Conservation (phyloP, 2,329 filamentous ascomycete species). For the Ophiostoma sp. region DNA sequence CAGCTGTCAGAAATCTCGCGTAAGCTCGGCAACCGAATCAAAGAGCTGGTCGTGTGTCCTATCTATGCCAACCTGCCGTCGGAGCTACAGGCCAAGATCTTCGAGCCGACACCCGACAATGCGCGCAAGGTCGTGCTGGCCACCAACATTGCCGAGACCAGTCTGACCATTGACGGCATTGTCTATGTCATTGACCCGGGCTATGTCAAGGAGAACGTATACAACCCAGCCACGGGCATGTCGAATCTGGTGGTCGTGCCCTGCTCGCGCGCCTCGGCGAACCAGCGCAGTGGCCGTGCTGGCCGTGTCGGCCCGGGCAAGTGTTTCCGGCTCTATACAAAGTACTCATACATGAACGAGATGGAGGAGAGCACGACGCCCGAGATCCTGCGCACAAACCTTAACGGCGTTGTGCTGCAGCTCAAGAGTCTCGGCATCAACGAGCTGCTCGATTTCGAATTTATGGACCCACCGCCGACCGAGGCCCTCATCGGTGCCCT, state of each 20-base stretch:
- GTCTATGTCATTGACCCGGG: slow-evolving; percentile 94
- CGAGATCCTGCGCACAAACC: slow-evolving; percentile 85
- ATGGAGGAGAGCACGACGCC: slow-evolving; percentile 88
- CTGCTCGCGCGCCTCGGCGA: slow-evolving; percentile 84
- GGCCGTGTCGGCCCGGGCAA: slow-evolving; percentile 89
- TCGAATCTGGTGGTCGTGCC: slow-evolving; percentile 86
- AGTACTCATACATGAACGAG: slow-evolving; percentile 90
- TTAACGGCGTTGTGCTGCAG: slow-evolving; percentile 76
- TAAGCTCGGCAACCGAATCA: slow-evolving; percentile 78
- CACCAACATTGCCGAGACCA: slow-evolving; percentile 96
- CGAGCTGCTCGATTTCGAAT: slow-evolving; percentile 88
- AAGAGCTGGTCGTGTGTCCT: slow-evolving; percentile 83
- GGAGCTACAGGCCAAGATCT: slow-evolving; percentile 87
- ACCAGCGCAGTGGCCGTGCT: slow-evolving; percentile 87
- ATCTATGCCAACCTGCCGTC: slow-evolving; percentile 93
- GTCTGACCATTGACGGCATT: slow-evolving; percentile 91
- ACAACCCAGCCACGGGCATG: slow-evolving; percentile 88
- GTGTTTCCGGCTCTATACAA: slow-evolving; percentile 89
- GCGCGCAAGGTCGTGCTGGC: slow-evolving; percentile 88
- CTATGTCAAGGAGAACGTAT: slow-evolving; percentile 92
- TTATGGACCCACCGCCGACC: slow-evolving; percentile 87
- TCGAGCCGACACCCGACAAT: slow-evolving; percentile 81
- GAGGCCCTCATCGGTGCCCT: slow-evolving; percentile 84
- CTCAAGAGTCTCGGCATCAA: slow-evolving; percentile 89
- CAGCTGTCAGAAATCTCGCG: slow-evolving; percentile 79